Base-by-base conservation (phyloP, 805 yeast species). In the Candida corydali region DNA sequence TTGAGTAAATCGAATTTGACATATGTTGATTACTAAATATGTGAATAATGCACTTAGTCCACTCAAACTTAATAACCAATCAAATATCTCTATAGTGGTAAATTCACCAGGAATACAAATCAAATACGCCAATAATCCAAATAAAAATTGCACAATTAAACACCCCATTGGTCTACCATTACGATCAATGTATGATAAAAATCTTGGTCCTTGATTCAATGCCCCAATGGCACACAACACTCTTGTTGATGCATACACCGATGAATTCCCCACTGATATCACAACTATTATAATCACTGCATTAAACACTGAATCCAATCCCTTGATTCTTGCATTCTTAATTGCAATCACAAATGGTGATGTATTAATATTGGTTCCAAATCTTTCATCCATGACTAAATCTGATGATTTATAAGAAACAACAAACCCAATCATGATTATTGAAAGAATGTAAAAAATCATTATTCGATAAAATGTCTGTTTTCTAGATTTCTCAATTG, bases 391-490 rank as follows among this genome's bases (percentile, higher is more conserved):
- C 7, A 9, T 7, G 9, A 8, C 2, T 27, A 55, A 44, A 20
- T 42, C 45, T 8, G 50, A 46, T 16, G 44, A 35, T 24, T 45
- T 54, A 31, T 54, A 56, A n/a, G 53, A 42, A 34, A 79, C 82
- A n/a, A 75, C 59, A 43, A 78, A 63, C 37, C 82, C 80, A 48
- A 79, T 59, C 50, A 79, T 56, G 32, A 75, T 59, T 46, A 78
- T 63, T 6, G 79, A 69, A 29, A 76, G 49, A 34, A 78, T 57
- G 57, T 78, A 80, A 54, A 80, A 74, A 43, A 80, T 55, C 19
- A 79, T 52, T 46, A 80, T 71, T 64, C 84, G 73, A 73, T 80
- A 79, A 50, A 78, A 69, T 24, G 79, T 81, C 48, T 78, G 83
- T 52, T 78, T 78, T 27, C 78, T 75, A 26, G 85, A 83, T 42